Percentiles rank a stretch among this genome's conserved stretches.
These are phyloP conservation scores for Parasarocladium wereldwijsianum DNA, from an alignment of 2,329 filamentous ascomycete species.

Conservation along the genomic window DNA sequence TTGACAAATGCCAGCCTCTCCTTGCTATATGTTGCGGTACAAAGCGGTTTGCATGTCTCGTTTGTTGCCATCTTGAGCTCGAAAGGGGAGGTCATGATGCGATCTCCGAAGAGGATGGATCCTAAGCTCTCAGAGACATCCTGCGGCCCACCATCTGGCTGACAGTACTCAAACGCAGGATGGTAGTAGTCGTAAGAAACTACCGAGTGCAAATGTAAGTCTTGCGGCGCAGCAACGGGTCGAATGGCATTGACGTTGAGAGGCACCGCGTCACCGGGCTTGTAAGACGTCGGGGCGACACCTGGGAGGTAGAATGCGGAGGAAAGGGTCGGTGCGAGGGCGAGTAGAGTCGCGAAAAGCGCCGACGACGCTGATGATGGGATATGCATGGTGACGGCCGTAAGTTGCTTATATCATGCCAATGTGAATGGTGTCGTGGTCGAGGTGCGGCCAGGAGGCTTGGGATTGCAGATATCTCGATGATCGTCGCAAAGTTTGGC, in stretches of 20 bases:
- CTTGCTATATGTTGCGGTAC: constrained; percentile 48
- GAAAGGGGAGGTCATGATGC: constrained; percentile 94
- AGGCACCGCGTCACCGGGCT: constrained; percentile 62
- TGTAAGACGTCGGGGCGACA: constrained; percentile 87
- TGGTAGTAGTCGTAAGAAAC: constrained; percentile 96
- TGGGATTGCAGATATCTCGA: constrained; percentile 6
- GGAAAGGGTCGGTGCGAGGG: constrained; percentile 34
- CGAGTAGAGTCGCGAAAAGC: constrained; percentile 34
- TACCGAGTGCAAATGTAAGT: constrained; percentile 77
- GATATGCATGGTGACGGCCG: constrained; percentile 25
- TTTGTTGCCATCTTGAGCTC: constrained; percentile 76
- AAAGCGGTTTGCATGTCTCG: constrained; percentile 74
- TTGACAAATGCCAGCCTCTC: constrained; percentile 68
- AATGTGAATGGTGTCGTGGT: constrained; percentile 5
- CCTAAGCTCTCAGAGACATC: constrained; percentile 71
- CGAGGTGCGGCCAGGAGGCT: constrained; percentile 1
- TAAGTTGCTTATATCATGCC: constrained; percentile 14
- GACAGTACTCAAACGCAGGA: constrained; percentile 74
- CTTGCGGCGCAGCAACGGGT: constrained; percentile 61
- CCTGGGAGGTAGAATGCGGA: constrained; percentile 91
- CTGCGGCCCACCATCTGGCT: constrained; percentile 60
- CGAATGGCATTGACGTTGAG: constrained; percentile 89
- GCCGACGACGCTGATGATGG: constrained; percentile 31
- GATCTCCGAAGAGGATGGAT: constrained; percentile 92
- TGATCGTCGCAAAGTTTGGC: no score